phyloP scores from a whole-genome alignment of 2,329 filamentous ascomycete genomes.

The Thyridium curvatum region DNA sequence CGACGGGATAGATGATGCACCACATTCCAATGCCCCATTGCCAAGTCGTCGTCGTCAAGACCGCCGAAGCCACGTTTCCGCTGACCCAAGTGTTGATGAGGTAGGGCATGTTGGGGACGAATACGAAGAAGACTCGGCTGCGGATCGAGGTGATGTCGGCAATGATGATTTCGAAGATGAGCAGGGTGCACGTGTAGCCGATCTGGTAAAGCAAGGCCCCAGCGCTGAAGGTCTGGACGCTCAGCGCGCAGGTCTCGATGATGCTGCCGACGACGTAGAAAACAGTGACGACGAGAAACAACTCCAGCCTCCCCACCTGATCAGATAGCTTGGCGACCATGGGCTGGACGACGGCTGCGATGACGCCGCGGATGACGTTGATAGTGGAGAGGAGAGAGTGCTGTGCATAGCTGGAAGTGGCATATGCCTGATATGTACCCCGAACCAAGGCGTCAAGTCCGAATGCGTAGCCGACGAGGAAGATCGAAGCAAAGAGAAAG shows the following conservation, averaged over 20 bases:
- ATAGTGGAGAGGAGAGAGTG: slow-evolving; percentile 62
- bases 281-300: slow-evolving; percentile 46
- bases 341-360: slow-evolving; percentile 17
- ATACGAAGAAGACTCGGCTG: slow-evolving; percentile 54
- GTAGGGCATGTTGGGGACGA: slow-evolving; percentile 52
- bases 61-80: slow-evolving; percentile 39
- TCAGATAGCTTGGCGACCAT: too few relatives aligned
- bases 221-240: slow-evolving; percentile 43
- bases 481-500: too few relatives aligned
- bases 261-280: slow-evolving; percentile 51
- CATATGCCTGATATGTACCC: slow-evolving; percentile 33
- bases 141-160: slow-evolving; percentile 55
- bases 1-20: slow-evolving; percentile 51
- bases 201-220: slow-evolving; percentile 58
- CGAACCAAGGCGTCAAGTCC: too few relatives aligned
- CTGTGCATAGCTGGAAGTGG: slow-evolving; percentile 55
- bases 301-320: slow-evolving; percentile 51
- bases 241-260: slow-evolving; percentile 47
- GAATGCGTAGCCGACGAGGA: too few relatives aligned
- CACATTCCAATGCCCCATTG: slow-evolving; percentile 59
- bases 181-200: slow-evolving; percentile 29
- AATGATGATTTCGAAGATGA: slow-evolving; percentile 59
- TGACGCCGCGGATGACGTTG: slow-evolving; percentile 56
- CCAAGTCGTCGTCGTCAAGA: slow-evolving; percentile 43
- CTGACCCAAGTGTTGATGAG: slow-evolving; percentile 57